Evolutionary conservation across 305 asterid species (phyloP), one percentile per base, ranked within the genome.

Genomic region (Solanum hybrid): DNA sequence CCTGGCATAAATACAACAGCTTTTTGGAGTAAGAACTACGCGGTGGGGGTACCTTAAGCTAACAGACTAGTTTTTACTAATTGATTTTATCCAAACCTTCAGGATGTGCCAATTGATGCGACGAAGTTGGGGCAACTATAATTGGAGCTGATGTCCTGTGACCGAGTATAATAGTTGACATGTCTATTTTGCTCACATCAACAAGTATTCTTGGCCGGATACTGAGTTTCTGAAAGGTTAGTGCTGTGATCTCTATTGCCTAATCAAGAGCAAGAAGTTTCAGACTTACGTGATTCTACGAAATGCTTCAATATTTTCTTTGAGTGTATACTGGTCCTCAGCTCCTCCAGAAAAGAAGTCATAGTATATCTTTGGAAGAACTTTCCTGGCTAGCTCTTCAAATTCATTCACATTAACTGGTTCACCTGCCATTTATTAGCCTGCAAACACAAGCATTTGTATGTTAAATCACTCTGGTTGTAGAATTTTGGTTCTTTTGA

Each of bases 261-360:
- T 9, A 34, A 34, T 17, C 82, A 77, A 77, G 82, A 77, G 17
- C 46, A 77, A 77, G 82, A 77, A 26, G 37, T 34, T 38, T 7
- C 77, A 40, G 40, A 42, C 91, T 93, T 91, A 91, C 97, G 16
- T 87, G 77, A 94, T 95, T 88, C 94, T 90, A 9, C 64, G 88
- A 94, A 93, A 95, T 17, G 96, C 95, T 89, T 92, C 92, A 27
- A 90, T 91, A 26, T 95, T 95, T 89, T 95, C 93, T 90, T 91
- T 82, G 5, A 94, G 94, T 11, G 98, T 95, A 85, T 91, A 93
- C 86, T 94, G 92, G 42, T 95, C 97, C 92, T 95, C 98, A 42
- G 98, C 95, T 88, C 97, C 97, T 36, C 95, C 97, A n/a, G 94
- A 89, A 14, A 89, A 93, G 85, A 36, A 94, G 91, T 94, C 98